Evolutionary conservation across 2,329 filamentous ascomycete genomes (phyloP), one percentile per base, ranked within the genome.

Genomic region (Apiospora rasikravindrae): DNA sequence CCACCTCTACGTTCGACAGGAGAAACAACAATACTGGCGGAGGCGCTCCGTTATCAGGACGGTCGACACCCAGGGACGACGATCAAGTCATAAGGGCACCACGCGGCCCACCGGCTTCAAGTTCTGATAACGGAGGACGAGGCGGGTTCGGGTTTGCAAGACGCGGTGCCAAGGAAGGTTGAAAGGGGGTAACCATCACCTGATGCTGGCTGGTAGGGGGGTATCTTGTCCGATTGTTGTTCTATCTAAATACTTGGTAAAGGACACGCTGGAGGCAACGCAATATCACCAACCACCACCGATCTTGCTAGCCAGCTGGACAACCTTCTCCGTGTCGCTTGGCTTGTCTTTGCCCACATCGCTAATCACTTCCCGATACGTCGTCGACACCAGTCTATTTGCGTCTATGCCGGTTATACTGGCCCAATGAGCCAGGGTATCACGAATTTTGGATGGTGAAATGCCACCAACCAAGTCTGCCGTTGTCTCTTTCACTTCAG

Each of bases 321-420:
- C 93, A 53, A 98, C 95, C 73, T 92, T 90, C 79, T 97, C 93
- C 61, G 93, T 92, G 80, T 95, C 93, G 73, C 87, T 86, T 82
- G 86, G 79, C 81, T 88, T 84, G 75, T 89, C 87, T 84, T 96
- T 97, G 69, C 96, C 96, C 61, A 99, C 94, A 81, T 98, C 94
- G 84, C 96, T 98, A 78, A 98, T 92, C 29, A 99, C 96, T 82
- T 95, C 92, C 74, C 96, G 91, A 84, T 94, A 99, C 69, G 91
- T 97, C 72, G 96, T 99, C 81, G 92, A 94, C 72, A 91, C 90
- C 78, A 99, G 85, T 80, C 88, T 94, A 73, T 91, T 89, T 78
- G 93, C 83, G 37, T 89, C 87, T 75, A 97, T 90, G 70, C 89
- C 90, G 71, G 94, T 95, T 73, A 92, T 84, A 33, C 85, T 80